Conservation (phyloP, 1,284 basidiomycete species). For the Ceratobasidium sp. region DNA sequence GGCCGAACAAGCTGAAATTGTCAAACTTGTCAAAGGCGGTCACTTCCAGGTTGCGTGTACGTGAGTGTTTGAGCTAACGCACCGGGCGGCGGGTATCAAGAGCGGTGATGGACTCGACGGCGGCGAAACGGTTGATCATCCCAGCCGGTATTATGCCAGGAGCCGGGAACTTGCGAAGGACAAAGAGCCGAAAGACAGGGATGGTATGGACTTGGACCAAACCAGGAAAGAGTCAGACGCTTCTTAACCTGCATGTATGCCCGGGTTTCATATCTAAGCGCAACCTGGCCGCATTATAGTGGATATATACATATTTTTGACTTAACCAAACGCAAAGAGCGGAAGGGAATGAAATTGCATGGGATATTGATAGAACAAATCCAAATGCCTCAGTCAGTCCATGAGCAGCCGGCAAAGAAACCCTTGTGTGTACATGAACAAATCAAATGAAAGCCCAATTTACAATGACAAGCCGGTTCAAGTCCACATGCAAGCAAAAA, state of each 20-base stretch:
- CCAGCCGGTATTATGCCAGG: constrained; percentile 80
- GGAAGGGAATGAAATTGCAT: constrained; percentile 30
- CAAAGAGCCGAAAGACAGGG: constrained; percentile 27
- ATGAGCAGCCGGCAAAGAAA: constrained; percentile 22
- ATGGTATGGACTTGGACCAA: constrained; percentile 41
- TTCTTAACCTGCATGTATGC: constrained; percentile 23
- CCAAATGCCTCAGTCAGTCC: constrained; percentile 28
- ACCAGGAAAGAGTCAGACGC: constrained; percentile 11
- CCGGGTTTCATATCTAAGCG: background rate
- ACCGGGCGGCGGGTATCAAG: constrained; percentile 76
- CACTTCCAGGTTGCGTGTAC: constrained; percentile 99
- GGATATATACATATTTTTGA: constrained; percentile 36
- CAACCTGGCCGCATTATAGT: constrained; percentile 17
- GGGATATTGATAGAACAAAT: constrained; percentile 31
- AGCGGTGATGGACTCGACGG: constrained; percentile 89
- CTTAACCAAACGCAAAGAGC: background rate
- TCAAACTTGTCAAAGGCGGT: constrained; percentile 80
- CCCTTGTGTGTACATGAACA: constrained; percentile 34
- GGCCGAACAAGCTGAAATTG: constrained; percentile 87
- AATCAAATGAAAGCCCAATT: constrained; percentile 10
- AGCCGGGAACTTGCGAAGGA: constrained; percentile 60
- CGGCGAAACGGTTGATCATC: constrained; percentile 93
- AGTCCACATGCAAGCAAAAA: constrained; percentile 28
- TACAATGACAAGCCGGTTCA: constrained; percentile 16
- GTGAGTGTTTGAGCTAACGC: constrained; percentile 95